phyloP scores from a whole-genome alignment of 139 green algal species.

The Dunaliella sp. region DNA sequence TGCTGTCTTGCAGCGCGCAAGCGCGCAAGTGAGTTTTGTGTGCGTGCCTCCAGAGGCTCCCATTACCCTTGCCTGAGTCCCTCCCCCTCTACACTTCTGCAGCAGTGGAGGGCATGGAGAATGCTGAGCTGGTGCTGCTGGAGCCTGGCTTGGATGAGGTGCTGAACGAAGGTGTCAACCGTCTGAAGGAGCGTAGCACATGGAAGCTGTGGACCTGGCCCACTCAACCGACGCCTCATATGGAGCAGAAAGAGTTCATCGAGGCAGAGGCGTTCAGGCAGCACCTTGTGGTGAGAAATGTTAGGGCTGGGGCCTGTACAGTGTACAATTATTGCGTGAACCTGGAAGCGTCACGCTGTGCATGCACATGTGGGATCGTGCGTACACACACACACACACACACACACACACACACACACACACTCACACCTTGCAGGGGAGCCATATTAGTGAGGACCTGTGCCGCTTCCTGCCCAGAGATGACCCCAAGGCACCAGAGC shows the following conservation, averaged over 20 bases:
- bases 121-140: constrained; percentile 14
- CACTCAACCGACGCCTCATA: background rate
- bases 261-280: constrained; percentile 62
- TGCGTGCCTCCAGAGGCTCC: too few relatives aligned
- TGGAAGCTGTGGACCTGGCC: constrained; percentile 54
- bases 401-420: too few relatives aligned
- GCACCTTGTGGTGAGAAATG: constrained; percentile 32
- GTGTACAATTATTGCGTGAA: too few relatives aligned
- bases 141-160: constrained; percentile 63
- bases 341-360: background rate
- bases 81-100: background rate
- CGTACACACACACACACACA: too few relatives aligned
- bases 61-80: too few relatives aligned
- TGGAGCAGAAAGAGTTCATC: constrained; percentile 47
- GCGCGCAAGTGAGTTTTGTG: too few relatives aligned
- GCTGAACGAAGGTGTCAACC: constrained; percentile 61
- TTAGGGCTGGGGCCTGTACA: background rate
- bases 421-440: constrained; percentile 31
- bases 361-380: background rate
- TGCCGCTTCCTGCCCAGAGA: constrained; percentile 65
- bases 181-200: constrained; percentile 34
- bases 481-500: constrained; percentile 63
- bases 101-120: constrained; percentile 30
- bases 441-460: constrained; percentile 63
- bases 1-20: too few relatives aligned